A percentile compares a stretch with the other conserved stretches of the same genome.
Evolutionary conservation across 257 asterid genomes (phyloP).

Genomic region (Rhazya stricta): DNA sequence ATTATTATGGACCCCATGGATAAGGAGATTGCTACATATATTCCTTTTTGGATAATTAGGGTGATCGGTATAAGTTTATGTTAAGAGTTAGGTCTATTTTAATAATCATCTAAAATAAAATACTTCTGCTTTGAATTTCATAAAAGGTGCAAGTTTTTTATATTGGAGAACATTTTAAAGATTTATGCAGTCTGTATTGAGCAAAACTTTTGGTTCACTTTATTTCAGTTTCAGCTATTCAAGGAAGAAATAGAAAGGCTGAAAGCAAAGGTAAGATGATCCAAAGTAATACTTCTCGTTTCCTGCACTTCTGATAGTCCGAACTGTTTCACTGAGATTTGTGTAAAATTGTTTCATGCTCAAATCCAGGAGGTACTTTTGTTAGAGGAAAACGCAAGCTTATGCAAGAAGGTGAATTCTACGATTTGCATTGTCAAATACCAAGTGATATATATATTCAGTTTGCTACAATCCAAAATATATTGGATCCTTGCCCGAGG

Average conservation of each 20-base stretch:
- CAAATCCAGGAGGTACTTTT: conserved; percentile 22
- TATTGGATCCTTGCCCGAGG: background rate
- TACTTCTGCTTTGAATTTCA: background rate
- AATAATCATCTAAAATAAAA: background rate
- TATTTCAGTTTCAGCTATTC: conserved; percentile 29
- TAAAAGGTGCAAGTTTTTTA: background rate
- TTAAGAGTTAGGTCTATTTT: background rate
- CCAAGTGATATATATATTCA: background rate
- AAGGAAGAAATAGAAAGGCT: conserved; percentile 27
- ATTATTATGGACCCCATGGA: too few species aligned
- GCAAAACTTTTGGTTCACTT: background rate
- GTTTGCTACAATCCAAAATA: background rate
- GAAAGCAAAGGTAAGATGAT: conserved; percentile 28
- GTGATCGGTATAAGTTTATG: background rate
- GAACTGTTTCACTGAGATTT: background rate
- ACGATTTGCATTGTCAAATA: background rate
- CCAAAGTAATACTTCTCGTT: background rate
- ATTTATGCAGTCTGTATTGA: background rate
- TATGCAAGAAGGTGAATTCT: conserved; percentile 25
- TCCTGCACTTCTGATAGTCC: background rate
- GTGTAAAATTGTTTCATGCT: background rate
- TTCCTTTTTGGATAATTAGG: background rate
- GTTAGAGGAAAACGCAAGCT: conserved; percentile 29
- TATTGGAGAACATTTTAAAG: background rate
- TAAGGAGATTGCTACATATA: too few species aligned